phyloP scores from a whole-genome alignment of 139 green algal genomes.

The Pycnococcus provasolii region DNA sequence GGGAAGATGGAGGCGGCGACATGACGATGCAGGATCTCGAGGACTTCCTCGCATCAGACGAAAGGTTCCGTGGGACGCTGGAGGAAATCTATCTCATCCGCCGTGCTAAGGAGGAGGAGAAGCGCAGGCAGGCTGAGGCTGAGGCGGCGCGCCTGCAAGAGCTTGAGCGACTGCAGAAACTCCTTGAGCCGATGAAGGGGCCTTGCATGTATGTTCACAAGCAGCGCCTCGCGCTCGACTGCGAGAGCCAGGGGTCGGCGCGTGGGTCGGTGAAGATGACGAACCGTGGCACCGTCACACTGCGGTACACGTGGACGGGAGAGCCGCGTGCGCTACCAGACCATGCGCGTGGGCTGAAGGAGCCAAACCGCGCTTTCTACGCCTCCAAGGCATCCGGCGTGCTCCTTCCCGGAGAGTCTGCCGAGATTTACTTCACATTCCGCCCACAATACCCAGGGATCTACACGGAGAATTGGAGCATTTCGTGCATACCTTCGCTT shows the following conservation, averaged over 20 bases:
- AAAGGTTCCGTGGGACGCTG: not conserved
- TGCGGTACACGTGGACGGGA: slow-evolving; percentile 14
- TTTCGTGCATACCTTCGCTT: not conserved
- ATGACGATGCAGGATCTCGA: slow-evolving; percentile 21
- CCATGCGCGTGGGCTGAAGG: not conserved
- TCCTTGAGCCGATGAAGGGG: not conserved
- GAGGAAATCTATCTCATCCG: not conserved
- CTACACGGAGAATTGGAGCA: slow-evolving; percentile 12
- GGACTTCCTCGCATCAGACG: slow-evolving; percentile 4
- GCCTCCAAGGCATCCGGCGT: not conserved
- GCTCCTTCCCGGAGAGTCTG: slow-evolving; percentile 17
- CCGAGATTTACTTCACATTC: slow-evolving; percentile 16
- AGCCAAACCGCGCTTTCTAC: not conserved
- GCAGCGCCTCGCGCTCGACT: slow-evolving; percentile 9
- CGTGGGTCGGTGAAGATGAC: not conserved
- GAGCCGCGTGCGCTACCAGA: not conserved
- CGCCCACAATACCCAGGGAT: not conserved
- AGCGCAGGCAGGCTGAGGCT: not conserved
- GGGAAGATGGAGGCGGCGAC: not conserved
- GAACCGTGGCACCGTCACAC: slow-evolving; percentile 15
- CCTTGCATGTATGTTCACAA: not conserved
- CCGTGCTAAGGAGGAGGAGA: not conserved
- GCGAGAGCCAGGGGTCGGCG: not conserved
- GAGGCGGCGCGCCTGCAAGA: not conserved
- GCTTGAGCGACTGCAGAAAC: not conserved